Conservation (phyloP, 2,329 filamentous ascomycete species). For the Gaeumannomyces tritici region DNA sequence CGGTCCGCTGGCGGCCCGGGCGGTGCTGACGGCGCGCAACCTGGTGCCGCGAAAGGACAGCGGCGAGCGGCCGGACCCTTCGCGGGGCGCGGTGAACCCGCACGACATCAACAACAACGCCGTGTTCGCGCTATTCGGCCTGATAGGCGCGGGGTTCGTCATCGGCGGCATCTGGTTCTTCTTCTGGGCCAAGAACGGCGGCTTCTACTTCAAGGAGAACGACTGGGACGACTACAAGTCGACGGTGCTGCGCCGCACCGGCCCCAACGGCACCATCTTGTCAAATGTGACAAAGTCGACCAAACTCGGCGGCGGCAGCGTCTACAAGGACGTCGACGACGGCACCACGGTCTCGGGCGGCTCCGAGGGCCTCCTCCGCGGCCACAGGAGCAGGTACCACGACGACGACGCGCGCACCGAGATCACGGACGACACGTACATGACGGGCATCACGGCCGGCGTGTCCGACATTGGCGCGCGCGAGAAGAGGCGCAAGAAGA, state of each 20-base stretch:
- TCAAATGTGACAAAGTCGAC: slow-evolving; percentile 76
- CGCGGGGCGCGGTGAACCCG: slow-evolving; percentile 40
- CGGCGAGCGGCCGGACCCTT: slow-evolving; percentile 26
- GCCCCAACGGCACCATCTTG: slow-evolving; percentile 79
- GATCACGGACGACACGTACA: slow-evolving; percentile 11
- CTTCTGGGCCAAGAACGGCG: slow-evolving; percentile 95
- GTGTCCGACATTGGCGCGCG: slow-evolving; percentile 46
- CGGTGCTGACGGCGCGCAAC: slow-evolving; percentile 28
- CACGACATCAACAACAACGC: slow-evolving; percentile 54
- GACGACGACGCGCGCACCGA: slow-evolving; percentile 23
- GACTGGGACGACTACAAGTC: slow-evolving; percentile 99
- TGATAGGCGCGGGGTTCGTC: slow-evolving; percentile 72
- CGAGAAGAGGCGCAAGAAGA: slow-evolving; percentile 40
- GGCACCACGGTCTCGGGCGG: slow-evolving; percentile 26
- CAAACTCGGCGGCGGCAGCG: slow-evolving; percentile 76
- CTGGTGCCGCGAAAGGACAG: slow-evolving; percentile 12
- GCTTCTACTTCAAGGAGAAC: slow-evolving; percentile 72
- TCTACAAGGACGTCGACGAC: slow-evolving; percentile 63
- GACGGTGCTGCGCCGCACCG: slow-evolving; percentile 80
- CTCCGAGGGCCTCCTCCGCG: slow-evolving; percentile 27
- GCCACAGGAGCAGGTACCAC: slow-evolving; percentile 23
- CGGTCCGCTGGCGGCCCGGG: slow-evolving; percentile 32
- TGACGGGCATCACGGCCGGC: slow-evolving; percentile 49
- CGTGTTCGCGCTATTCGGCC: slow-evolving; percentile 76
- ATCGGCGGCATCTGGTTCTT: slow-evolving; percentile 87